Conservation (phyloP, 768 basidiomycete genomes). For the Mycena latifolia region DNA sequence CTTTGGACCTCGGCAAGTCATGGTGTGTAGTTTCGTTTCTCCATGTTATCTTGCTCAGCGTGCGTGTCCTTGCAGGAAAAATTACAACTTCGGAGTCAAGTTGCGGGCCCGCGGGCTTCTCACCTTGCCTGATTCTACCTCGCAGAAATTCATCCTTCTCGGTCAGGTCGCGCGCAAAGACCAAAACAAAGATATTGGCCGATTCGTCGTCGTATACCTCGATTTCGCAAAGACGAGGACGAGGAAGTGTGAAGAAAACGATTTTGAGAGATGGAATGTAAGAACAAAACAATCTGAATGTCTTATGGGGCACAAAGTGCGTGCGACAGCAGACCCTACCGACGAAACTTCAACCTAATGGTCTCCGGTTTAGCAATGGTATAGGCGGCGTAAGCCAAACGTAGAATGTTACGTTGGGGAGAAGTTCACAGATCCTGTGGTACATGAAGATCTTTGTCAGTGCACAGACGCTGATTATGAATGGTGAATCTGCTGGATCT, state of each 20-base stretch:
- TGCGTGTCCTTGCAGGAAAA: conserved; percentile 63
- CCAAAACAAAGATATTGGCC: conserved; percentile 61
- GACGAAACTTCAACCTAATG: neutral
- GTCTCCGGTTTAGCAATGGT: conserved; percentile 85
- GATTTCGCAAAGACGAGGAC: conserved; percentile 83
- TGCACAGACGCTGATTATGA: conserved; percentile 94
- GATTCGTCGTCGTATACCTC: conserved; percentile 80
- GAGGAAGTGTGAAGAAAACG: conserved; percentile 74
- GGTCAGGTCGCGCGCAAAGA: conserved; percentile 80
- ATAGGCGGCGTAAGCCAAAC: conserved; percentile 82
- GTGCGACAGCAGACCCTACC: conserved; percentile 29
- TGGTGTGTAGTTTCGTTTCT: conserved; percentile 71
- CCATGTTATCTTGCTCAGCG: conserved; percentile 13
- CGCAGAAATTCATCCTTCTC: conserved; percentile 94
- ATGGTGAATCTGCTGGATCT: conserved; percentile 65
- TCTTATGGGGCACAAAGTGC: conserved; percentile 94
- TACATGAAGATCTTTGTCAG: conserved; percentile 83
- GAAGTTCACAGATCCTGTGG: conserved; percentile 89
- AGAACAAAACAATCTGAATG: conserved; percentile 76
- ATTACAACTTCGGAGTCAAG: conserved; percentile 75
- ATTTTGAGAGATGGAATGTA: conserved; percentile 94
- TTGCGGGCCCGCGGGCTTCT: conserved; percentile 83
- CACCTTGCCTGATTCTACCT: conserved; percentile 95
- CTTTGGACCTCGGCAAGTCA: conserved; percentile 82
- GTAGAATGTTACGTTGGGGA: conserved; percentile 92